A percentile compares a stretch with the other conserved stretches of the same genome.
Evolutionary conservation across 2,329 filamentous ascomycete genomes (phyloP).

Genomic region (Amauroascus niger): DNA sequence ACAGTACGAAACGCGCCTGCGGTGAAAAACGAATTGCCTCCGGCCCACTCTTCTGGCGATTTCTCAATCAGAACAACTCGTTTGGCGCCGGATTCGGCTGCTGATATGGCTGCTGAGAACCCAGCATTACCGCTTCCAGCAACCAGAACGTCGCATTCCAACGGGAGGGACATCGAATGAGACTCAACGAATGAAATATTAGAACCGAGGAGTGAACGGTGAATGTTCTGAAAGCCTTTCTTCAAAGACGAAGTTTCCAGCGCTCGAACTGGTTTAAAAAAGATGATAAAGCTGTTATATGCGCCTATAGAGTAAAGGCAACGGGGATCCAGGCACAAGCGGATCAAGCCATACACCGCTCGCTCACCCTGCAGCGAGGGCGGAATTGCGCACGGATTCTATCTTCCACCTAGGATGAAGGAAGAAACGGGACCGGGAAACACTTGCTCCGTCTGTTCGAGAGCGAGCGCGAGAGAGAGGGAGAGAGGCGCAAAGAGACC

Average conservation of each 20-base stretch:
- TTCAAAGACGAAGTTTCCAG: not conserved
- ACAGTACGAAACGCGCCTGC: conserved; percentile 53
- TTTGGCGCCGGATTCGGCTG: conserved; percentile 39
- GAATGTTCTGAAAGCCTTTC: not conserved
- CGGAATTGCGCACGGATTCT: not conserved
- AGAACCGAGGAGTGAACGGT: too few relatives aligned
- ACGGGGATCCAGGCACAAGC: not conserved
- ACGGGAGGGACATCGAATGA: conserved; percentile 8
- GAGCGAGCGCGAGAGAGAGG: not conserved
- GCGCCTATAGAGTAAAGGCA: not conserved
- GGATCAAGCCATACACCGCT: not conserved
- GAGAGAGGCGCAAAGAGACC: not conserved
- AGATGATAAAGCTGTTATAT: not conserved
- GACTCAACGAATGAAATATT: not conserved
- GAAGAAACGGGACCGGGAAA: not conserved
- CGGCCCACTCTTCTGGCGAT: conserved; percentile 49
- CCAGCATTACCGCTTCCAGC: conserved; percentile 57
- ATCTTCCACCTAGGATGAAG: not conserved
- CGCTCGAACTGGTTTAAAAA: not conserved
- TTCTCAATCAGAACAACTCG: conserved; percentile 51
- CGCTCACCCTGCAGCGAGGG: not conserved
- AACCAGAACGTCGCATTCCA: conserved; percentile 38
- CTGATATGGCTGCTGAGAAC: conserved; percentile 50
- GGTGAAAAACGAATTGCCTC: conserved; percentile 57
- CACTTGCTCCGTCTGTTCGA: not conserved